These are phyloP conservation scores for Apiotrichum laibachii DNA, from an alignment of 1,284 basidiomycete genomes.

Conservation along the genomic window DNA sequence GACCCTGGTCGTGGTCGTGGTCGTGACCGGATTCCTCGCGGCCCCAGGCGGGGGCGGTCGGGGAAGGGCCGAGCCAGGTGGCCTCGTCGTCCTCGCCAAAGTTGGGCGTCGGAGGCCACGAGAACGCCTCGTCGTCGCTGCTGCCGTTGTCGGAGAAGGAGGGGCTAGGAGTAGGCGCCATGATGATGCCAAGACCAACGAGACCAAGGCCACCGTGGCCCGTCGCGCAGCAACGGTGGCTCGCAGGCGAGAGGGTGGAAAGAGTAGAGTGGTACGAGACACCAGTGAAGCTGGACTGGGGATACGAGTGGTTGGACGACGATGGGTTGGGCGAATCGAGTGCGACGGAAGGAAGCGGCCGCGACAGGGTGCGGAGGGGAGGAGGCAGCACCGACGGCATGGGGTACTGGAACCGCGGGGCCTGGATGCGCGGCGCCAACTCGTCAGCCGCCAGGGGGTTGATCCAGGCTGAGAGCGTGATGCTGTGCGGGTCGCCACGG, in stretches of 20 bases:
- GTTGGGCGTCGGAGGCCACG: constrained; percentile 19
- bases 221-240: constrained; percentile 10
- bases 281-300: not conserved
- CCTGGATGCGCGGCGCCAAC: constrained; percentile 10
- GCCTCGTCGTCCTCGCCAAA: constrained; percentile 8
- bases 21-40: not conserved
- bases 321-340: constrained; percentile 2
- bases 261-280: not conserved
- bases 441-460: constrained; percentile 20
- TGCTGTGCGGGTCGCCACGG: constrained; percentile 33
- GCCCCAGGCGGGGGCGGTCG: not conserved
- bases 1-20: constrained; percentile 3
- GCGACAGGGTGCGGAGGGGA: not conserved
- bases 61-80: not conserved
- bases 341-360: not conserved
- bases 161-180: constrained; percentile 11
- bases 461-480: constrained; percentile 45
- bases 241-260: not conserved
- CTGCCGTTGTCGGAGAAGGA: constrained; percentile 13
- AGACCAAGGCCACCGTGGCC: constrained; percentile 10
- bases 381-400: constrained; percentile 10
- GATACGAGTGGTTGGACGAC: not conserved
- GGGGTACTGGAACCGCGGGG: constrained; percentile 22
- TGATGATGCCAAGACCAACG: constrained; percentile 22
- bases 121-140: constrained; percentile 17